Conservation (phyloP, 148 eudicot genomes). For the Rhododendron simsii region DNA sequence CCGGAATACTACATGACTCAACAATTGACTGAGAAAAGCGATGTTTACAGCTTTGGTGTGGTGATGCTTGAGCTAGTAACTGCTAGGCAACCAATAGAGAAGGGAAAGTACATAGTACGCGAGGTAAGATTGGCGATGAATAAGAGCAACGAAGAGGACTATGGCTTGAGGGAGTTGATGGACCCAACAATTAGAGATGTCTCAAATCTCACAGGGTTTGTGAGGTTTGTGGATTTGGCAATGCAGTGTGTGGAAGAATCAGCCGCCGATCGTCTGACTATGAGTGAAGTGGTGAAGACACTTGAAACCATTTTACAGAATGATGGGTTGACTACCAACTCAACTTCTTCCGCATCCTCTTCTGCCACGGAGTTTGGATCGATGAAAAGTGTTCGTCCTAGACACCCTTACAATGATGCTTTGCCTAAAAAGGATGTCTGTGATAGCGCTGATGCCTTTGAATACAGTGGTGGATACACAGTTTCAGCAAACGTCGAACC, state of each 20-base stretch:
- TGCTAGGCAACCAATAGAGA: conserved; percentile 75
- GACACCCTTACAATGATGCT: conserved; percentile 53
- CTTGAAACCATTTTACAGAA: conserved; percentile 56
- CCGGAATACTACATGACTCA: conserved; percentile 97
- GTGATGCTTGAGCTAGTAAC: conserved; percentile 82
- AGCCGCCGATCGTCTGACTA: conserved; percentile 74
- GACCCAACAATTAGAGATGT: conserved; percentile 54
- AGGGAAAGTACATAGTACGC: conserved; percentile 84
- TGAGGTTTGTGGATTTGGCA: conserved; percentile 58
- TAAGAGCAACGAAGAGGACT: conserved; percentile 43
- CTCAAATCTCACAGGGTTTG: conserved; percentile 40
- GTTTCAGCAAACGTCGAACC: conserved; percentile 62
- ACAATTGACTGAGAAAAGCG: conserved; percentile 90
- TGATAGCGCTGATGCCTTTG: conserved; percentile 60
- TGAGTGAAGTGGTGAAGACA: conserved; percentile 74
- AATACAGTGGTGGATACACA: conserved; percentile 79
- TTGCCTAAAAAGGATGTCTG: conserved; percentile 26
- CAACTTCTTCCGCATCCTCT: conserved; percentile 72
- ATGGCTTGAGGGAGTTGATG: conserved; percentile 45
- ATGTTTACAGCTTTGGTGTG: conserved; percentile 90
- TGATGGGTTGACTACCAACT: conserved; percentile 61
- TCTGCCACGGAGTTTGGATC: conserved; percentile 62
- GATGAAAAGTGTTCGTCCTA: conserved; percentile 25
- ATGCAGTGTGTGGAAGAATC: conserved; percentile 79
- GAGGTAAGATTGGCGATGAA: conserved; percentile 52